Evolutionary conservation across 2,329 filamentous ascomycete genomes (phyloP).

Genomic region (Phialocephala subalpina): DNA sequence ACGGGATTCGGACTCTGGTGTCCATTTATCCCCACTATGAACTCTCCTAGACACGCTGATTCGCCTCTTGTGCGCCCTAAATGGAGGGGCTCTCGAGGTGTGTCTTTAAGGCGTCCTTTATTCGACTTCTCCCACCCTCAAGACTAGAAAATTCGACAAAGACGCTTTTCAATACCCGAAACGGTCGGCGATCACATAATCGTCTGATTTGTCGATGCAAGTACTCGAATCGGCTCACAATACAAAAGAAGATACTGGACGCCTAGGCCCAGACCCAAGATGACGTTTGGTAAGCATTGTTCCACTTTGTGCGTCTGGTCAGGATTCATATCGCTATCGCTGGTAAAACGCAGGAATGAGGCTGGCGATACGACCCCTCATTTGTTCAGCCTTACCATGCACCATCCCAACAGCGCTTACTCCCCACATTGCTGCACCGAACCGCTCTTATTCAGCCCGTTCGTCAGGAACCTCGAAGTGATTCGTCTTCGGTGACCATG

Average conservation of each 20-base stretch:
- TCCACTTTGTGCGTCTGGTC: background rate
- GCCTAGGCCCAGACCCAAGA: background rate
- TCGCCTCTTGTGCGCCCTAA: background rate
- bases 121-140: background rate
- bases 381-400: constrained; percentile 1
- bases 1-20: background rate
- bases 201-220: background rate
- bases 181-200: constrained; percentile 6
- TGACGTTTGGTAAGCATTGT: background rate
- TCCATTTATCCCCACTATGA: background rate
- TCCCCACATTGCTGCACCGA: background rate
- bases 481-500: constrained; percentile 1
- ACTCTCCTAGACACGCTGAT: background rate
- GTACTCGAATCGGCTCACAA: background rate
- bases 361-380: background rate
- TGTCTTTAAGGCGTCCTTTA: background rate
- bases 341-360: background rate
- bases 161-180: background rate
- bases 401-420: background rate
- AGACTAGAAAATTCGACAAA: background rate
- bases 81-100: background rate
- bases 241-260: background rate
- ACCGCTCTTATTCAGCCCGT: background rate
- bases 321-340: background rate
- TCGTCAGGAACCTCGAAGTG: background rate